Percentiles rank a stretch among this genome's conserved stretches.
phyloP scores from a whole-genome alignment of 345 rosid genomes.

The Heritiera fomes region DNA sequence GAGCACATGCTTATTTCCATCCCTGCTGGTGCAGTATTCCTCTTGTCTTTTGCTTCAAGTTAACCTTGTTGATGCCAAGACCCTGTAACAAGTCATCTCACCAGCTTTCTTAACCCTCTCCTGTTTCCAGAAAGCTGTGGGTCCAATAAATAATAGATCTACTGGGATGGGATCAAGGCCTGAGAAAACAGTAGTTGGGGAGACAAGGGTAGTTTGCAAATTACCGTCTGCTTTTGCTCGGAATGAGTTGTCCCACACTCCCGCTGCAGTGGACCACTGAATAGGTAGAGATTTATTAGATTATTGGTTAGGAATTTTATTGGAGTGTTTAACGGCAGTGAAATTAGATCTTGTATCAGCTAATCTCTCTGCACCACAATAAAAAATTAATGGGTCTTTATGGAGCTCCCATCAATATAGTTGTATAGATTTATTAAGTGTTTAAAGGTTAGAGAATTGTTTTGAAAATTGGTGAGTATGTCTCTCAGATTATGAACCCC shows the following conservation, averaged over 20 bases:
- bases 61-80: constrained; percentile 29
- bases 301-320: neutral
- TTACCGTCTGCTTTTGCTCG: neutral
- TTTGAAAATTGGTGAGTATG: neutral
- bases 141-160: constrained; percentile 19
- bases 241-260: neutral
- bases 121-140: neutral
- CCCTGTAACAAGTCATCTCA: constrained; percentile 24
- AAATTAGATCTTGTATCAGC: neutral
- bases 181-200: constrained; percentile 23
- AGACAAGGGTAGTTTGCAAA: constrained; percentile 9
- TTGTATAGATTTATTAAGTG: neutral
- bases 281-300: neutral
- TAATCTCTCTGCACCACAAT: neutral
- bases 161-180: constrained; percentile 2
- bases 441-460: neutral
- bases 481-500: neutral
- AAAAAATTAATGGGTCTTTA: neutral
- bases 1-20: constrained; percentile 33
- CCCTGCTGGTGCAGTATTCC: constrained; percentile 11
- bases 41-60: constrained; percentile 8
- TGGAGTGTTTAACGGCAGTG: neutral
- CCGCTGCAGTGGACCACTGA: neutral
- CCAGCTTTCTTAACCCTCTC: neutral
- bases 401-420: neutral